A percentile compares a stretch with the other conserved stretches of the same genome.
These are phyloP conservation scores for Tulasnella sp. DNA, from an alignment of 768 basidiomycete species.

Conservation along the genomic window DNA sequence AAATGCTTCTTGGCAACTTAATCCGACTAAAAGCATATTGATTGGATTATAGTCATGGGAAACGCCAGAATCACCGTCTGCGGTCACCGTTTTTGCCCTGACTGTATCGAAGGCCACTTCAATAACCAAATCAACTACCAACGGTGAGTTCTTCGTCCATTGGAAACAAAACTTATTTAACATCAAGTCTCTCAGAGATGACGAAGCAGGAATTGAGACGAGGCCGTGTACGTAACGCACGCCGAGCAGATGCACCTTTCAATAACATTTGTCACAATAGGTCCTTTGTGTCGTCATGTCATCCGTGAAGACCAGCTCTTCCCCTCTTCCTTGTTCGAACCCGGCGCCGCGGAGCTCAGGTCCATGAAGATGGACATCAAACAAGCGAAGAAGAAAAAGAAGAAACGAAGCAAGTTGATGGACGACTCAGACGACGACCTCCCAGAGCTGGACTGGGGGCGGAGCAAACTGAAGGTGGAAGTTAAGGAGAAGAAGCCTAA, in stretches of 20 bases:
- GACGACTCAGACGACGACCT: not conserved
- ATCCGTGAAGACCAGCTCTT: constrained; percentile 20
- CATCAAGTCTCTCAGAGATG: constrained; percentile 1
- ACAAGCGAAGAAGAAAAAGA: constrained; percentile 16
- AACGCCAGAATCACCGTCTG: constrained; percentile 36
- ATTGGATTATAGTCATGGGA: constrained; percentile 17
- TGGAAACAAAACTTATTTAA: not conserved
- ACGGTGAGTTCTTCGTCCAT: constrained; percentile 1
- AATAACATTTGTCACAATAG: not conserved
- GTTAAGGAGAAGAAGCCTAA: constrained; percentile 1
- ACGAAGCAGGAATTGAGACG: not conserved
- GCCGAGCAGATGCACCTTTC: too few relatives aligned
- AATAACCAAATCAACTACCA: constrained; percentile 22
- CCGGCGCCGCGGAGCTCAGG: constrained; percentile 12
- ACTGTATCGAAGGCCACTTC: constrained; percentile 26
- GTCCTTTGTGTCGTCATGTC: constrained; percentile 31
- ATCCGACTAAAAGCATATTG: not conserved
- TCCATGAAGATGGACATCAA: constrained; percentile 11
- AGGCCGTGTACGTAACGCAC: constrained; percentile 19
- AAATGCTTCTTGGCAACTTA: not conserved
- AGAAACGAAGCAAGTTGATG: not conserved
- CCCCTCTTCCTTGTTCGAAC: constrained; percentile 27
- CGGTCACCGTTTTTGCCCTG: constrained; percentile 37
- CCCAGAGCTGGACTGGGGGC: not conserved
- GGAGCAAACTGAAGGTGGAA: not conserved